These are phyloP conservation scores for Saturnispora ahearnii DNA, from an alignment of 805 yeast genomes.

Conservation along the genomic window DNA sequence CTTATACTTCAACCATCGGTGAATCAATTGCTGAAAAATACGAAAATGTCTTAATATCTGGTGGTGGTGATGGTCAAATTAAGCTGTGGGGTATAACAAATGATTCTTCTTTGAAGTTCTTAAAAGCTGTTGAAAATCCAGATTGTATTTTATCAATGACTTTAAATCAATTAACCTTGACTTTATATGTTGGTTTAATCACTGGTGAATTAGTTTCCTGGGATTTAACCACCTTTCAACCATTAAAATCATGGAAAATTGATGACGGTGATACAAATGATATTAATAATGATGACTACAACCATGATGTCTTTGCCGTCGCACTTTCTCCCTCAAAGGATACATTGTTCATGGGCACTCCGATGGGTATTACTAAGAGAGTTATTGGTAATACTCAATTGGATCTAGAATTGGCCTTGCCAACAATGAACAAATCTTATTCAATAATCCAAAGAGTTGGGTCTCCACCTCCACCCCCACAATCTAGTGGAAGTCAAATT, in stretches of 20 bases:
- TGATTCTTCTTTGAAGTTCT: constrained; percentile 16
- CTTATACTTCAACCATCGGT: constrained; percentile 16
- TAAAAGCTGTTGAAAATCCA: constrained; percentile 46
- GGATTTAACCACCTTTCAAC: constrained; percentile 79
- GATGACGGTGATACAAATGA: constrained; percentile 28
- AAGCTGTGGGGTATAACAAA: constrained; percentile 59
- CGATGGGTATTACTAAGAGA: constrained; percentile 21
- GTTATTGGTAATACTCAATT: background rate
- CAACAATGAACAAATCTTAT: background rate
- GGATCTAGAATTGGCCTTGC: background rate
- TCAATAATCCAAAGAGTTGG: background rate
- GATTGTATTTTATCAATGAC: constrained; percentile 68
- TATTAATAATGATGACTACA: constrained; percentile 20
- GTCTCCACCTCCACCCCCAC: background rate
- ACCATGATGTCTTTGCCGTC: constrained; percentile 47
- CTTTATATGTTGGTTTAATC: constrained; percentile 74
- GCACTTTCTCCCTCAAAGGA: constrained; percentile 33
- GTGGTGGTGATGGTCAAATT: constrained; percentile 89
- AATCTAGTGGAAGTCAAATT: background rate
- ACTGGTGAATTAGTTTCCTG: constrained; percentile 72
- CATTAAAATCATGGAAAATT: constrained; percentile 36
- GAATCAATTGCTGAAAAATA: constrained; percentile 21
- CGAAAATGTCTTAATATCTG: constrained; percentile 43
- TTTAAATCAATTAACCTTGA: constrained; percentile 41
- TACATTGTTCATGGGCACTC: constrained; percentile 52